Base-by-base conservation (phyloP, 2,329 filamentous ascomycete species). In the Incumbomyces delicatus region DNA sequence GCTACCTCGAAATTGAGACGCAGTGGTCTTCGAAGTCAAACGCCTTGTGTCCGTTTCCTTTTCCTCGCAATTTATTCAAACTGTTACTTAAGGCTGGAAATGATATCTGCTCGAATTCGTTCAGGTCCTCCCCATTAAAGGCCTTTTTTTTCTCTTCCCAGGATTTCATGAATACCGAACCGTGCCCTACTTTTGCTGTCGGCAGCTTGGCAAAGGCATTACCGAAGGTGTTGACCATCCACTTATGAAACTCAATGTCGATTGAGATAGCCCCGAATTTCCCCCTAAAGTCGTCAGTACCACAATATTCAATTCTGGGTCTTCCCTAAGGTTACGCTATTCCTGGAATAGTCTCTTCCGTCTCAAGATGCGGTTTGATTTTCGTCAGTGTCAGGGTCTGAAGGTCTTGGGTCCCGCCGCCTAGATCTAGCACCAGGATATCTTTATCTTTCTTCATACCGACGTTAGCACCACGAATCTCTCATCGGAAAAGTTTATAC, bases 201-300 rank as follows among this genome's bases (percentile, higher is more conserved):
- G 51, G 44, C 11, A 67, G 37, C 5, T 40, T 20, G 6, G 56
- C 50, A 49, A 64, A 67, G 0, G 55, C 55, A 3, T 39, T 20
- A 0, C 61, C 62, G 46, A 63, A 66, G 1, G 44, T 55, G 6
- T 50, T 16, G 2, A 49, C 47, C 57, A 66, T 61, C 41, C 57
- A 57, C 10, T 53, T 39, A 36, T 64, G 57, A 41, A 66, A 61
- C 13, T 58, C 53, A 1, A 63, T 53, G 43, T 67, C 64, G 12
- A 67, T 57, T 8, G 51, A 53, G 3, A 62, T 66, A 1, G 57
- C 60, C 1, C 63, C 63, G 39, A 57, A 60, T 50, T 66, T 66
- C 7, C 50, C 61, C 14, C 62, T 61, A 58, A 43, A n/a, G 27
- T 43, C 50, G 37, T 44, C 44, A 33, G 32, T 39, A 8, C 39